Conservation (phyloP, 2,329 filamentous ascomycete genomes). For the Pseudopyricularia cyperi region DNA sequence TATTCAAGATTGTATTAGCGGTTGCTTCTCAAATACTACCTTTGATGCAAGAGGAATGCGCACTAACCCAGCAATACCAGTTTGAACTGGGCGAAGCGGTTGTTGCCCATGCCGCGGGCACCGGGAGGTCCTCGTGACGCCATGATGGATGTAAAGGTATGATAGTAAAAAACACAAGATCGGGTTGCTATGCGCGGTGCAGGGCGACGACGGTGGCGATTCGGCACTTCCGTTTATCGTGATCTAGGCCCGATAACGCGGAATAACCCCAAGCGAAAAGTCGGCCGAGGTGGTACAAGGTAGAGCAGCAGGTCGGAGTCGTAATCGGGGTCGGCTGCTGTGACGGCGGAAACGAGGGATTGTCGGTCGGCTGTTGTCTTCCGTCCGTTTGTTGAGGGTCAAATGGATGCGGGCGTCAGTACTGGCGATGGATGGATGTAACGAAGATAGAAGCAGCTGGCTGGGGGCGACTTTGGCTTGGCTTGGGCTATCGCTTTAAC, state of each 20-base stretch:
- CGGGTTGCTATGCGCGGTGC: neutral
- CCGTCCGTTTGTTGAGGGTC: neutral
- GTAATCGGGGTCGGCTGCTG: neutral
- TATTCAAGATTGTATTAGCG: conserved; percentile 18
- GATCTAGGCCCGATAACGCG: neutral
- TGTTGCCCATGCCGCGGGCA: conserved; percentile 48
- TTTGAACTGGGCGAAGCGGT: conserved; percentile 98
- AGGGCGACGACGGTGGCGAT: neutral
- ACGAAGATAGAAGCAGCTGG: neutral
- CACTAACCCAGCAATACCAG: conserved; percentile 82
- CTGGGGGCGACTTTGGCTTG: neutral
- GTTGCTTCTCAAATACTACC: neutral
- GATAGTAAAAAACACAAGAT: neutral
- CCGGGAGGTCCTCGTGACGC: conserved; percentile 61
- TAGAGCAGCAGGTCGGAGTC: neutral
- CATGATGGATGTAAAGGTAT: conserved; percentile 37
- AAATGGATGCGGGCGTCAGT: neutral
- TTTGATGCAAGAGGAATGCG: conserved; percentile 4
- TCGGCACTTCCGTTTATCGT: neutral
- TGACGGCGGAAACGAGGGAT: neutral
- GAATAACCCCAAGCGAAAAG: neutral
- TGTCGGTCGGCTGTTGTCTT: neutral
- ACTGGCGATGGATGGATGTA: neutral
- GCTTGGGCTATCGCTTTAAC: conserved; percentile 1
- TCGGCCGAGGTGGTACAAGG: neutral